Conservation (phyloP, 2,329 filamentous ascomycete species). For the Fusarium cyanostomum region DNA sequence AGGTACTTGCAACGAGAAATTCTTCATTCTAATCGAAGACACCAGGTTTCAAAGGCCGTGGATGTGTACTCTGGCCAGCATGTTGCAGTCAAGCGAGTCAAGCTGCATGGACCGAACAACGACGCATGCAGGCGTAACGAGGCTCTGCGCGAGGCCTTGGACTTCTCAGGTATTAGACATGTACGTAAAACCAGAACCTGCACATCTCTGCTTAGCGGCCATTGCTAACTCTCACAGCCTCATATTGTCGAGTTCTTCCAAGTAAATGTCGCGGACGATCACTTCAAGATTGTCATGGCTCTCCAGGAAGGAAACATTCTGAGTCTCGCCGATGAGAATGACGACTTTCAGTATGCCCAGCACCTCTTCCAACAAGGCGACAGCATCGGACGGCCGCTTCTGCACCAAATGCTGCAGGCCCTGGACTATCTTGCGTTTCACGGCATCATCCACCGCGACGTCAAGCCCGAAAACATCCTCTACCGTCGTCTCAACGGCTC, state of each 20-base stretch:
- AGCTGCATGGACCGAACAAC: neutral
- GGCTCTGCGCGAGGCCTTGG: neutral
- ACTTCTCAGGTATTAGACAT: neutral
- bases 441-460: neutral
- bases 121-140: too few species aligned
- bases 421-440: neutral
- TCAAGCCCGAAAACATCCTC: neutral
- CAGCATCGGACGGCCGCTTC: neutral
- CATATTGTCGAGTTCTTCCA: constrained; percentile 5
- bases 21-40: neutral
- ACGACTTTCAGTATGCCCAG: neutral
- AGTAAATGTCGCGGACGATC: neutral
- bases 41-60: neutral
- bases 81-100: neutral
- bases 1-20: neutral
- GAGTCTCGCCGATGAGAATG: neutral
- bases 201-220: too few species aligned
- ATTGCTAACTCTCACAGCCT: neutral
- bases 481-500: neutral
- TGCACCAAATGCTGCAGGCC: constrained; percentile 3
- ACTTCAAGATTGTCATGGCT: neutral
- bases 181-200: neutral
- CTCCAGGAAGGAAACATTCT: neutral
- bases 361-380: neutral
- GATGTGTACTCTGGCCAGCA: neutral